Conservation (phyloP, 1,139 yeast genomes). For the Arxiozyma bovina region DNA sequence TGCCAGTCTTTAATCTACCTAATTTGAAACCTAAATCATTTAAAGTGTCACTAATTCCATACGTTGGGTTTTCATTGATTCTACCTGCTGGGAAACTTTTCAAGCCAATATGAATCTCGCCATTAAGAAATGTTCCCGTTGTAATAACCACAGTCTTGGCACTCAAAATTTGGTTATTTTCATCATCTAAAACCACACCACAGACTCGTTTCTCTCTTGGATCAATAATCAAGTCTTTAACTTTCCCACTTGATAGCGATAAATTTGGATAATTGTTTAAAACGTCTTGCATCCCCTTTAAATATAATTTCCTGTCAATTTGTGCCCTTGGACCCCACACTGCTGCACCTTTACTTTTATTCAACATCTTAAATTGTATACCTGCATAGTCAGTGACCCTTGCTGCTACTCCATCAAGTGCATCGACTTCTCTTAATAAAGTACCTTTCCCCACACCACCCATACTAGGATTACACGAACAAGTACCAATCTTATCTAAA, state of each 20-base stretch:
- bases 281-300: constrained; percentile 65
- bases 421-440: constrained; percentile 83
- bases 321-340: constrained; percentile 99
- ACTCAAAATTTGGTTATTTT: constrained; percentile 39
- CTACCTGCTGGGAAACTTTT: constrained; percentile 80
- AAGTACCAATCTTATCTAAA: constrained; percentile 71
- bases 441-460: constrained; percentile 99
- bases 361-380: constrained; percentile 79
- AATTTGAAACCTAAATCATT: constrained; percentile 67
- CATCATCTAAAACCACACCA: constrained; percentile 70
- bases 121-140: constrained; percentile 92
- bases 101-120: constrained; percentile 87
- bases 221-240: constrained; percentile 75
- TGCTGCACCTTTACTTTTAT: constrained; percentile 88
- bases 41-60: constrained; percentile 77
- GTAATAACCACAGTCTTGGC: constrained; percentile 75
- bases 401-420: constrained; percentile 87
- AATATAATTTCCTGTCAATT: constrained; percentile 75
- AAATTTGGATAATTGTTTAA: constrained; percentile 54
- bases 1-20: constrained; percentile 92
- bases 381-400: constrained; percentile 86
- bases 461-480: constrained; percentile 95
- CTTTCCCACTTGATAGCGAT: constrained; percentile 52
- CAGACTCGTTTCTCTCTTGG: constrained; percentile 34
- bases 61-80: constrained; percentile 86